These are phyloP conservation scores for Fusarium chlamydosporum DNA, from an alignment of 2,329 filamentous ascomycete genomes.

Conservation along the genomic window DNA sequence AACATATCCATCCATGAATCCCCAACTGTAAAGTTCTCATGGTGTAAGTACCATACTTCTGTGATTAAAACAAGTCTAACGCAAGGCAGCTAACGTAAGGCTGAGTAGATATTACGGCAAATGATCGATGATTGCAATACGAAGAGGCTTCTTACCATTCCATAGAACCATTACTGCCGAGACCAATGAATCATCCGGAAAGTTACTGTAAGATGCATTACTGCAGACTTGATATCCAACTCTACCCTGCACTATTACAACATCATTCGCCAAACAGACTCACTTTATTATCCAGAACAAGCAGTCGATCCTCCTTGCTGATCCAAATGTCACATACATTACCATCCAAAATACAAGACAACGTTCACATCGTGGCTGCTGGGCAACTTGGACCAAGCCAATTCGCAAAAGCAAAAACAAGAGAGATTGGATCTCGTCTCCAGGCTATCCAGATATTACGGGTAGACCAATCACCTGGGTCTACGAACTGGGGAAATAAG, in stretches of 20 bases:
- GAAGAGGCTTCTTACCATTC: conserved; percentile 3
- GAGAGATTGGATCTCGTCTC: conserved; percentile 13
- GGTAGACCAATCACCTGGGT: conserved; percentile 21
- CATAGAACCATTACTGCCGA: not conserved
- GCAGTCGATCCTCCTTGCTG: conserved; percentile 18
- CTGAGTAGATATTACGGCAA: conserved; percentile 7
- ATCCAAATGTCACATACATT: conserved; percentile 36
- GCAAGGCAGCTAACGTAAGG: conserved; percentile 11
- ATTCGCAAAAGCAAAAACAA: conserved; percentile 6
- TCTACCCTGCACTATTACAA: not conserved
- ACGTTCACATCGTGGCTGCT: conserved; percentile 25
- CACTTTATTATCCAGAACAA: not conserved
- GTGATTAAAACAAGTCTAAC: not conserved
- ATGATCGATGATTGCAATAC: conserved; percentile 4
- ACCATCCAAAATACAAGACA: conserved; percentile 1
- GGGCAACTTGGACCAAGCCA: conserved; percentile 23
- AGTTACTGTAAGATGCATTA: not conserved
- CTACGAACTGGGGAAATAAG: conserved; percentile 1
- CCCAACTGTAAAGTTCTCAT: not conserved
- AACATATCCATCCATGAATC: conserved; percentile 14
- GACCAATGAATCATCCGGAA: not conserved
- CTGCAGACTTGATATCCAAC: not conserved
- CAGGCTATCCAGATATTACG: conserved; percentile 15
- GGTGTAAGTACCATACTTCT: not conserved
- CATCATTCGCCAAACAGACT: not conserved